A percentile compares a stretch with the other conserved stretches of the same genome.
Evolutionary conservation across 768 basidiomycete genomes (phyloP).

Genomic region (Lactifluus pinguis): DNA sequence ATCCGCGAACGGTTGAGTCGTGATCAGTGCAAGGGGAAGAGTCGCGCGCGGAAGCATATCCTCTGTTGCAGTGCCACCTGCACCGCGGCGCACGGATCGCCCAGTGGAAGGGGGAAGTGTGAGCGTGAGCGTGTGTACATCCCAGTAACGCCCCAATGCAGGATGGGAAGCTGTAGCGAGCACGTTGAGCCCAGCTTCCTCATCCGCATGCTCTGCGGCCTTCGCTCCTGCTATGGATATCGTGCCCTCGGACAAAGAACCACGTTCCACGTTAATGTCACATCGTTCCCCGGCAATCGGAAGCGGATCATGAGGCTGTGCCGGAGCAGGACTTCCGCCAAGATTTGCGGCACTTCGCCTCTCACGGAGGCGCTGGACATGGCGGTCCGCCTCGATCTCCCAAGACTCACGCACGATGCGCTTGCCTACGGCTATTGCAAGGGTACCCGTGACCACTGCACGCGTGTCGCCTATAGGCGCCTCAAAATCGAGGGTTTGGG

Average conservation of each 20-base stretch:
- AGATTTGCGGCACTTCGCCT: slow-evolving; percentile 19
- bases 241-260: slow-evolving; percentile 65
- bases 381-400: slow-evolving; percentile 69
- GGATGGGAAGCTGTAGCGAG: slow-evolving; percentile 19
- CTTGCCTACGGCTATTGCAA: slow-evolving; percentile 54
- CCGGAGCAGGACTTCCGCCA: slow-evolving; percentile 10
- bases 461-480: slow-evolving; percentile 36
- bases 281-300: slow-evolving; percentile 57
- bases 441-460: neutral
- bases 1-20: slow-evolving; percentile 16
- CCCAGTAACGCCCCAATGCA: slow-evolving; percentile 14
- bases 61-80: neutral
- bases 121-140: slow-evolving; percentile 6
- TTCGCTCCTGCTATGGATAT: slow-evolving; percentile 53
- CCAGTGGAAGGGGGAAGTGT: slow-evolving; percentile 14
- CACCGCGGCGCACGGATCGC: neutral
- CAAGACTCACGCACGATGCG: slow-evolving; percentile 62
- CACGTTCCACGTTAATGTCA: slow-evolving; percentile 74
- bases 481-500: slow-evolving; percentile 47
- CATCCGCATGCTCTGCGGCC: slow-evolving; percentile 27
- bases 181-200: neutral
- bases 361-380: slow-evolving; percentile 24
- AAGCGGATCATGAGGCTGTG: slow-evolving; percentile 4
- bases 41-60: slow-evolving; percentile 11
- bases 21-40: slow-evolving; percentile 16